These are phyloP conservation scores for Colletotrichum echinochloae DNA, from an alignment of 2,329 filamentous ascomycete species.

Conservation along the genomic window DNA sequence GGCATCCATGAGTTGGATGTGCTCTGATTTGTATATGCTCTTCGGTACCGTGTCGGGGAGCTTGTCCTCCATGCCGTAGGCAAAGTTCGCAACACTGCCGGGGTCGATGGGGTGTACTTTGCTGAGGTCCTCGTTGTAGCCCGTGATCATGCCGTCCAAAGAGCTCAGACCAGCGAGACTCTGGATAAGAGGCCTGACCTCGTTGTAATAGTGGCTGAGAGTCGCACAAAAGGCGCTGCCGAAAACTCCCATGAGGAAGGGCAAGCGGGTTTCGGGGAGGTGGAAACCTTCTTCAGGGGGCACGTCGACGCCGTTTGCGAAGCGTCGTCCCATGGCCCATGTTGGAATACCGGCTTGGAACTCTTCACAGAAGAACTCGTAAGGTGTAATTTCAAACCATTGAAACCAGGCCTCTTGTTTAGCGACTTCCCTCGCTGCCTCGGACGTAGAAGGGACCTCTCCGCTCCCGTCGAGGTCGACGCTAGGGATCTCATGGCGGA, in stretches of 20 bases:
- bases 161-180: slow-evolving; percentile 79
- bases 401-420: slow-evolving; percentile 90
- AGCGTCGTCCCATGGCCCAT: slow-evolving; percentile 89
- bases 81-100: slow-evolving; percentile 90
- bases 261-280: slow-evolving; percentile 85
- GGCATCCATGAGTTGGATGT: slow-evolving; percentile 92
- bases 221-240: slow-evolving; percentile 97
- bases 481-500: slow-evolving; percentile 92
- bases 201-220: slow-evolving; percentile 94
- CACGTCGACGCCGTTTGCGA: slow-evolving; percentile 77
- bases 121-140: slow-evolving; percentile 80
- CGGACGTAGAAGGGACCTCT: slow-evolving; percentile 50
- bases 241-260: slow-evolving; percentile 92
- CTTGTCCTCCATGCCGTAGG: slow-evolving; percentile 80
- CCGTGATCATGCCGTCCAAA: slow-evolving; percentile 85
- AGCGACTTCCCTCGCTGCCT: slow-evolving; percentile 64
- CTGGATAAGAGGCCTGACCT: slow-evolving; percentile 85
- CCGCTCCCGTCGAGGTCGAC: slow-evolving; percentile 59
- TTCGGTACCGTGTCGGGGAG: slow-evolving; percentile 83
- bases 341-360: slow-evolving; percentile 92
- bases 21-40: slow-evolving; percentile 76
- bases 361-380: slow-evolving; percentile 96
- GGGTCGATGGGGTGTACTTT: slow-evolving; percentile 97
- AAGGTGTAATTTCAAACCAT: slow-evolving; percentile 96
- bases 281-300: slow-evolving; percentile 74